Conservation (phyloP, 495 filamentous ascomycete genomes). For the Acidiella bohemica region DNA sequence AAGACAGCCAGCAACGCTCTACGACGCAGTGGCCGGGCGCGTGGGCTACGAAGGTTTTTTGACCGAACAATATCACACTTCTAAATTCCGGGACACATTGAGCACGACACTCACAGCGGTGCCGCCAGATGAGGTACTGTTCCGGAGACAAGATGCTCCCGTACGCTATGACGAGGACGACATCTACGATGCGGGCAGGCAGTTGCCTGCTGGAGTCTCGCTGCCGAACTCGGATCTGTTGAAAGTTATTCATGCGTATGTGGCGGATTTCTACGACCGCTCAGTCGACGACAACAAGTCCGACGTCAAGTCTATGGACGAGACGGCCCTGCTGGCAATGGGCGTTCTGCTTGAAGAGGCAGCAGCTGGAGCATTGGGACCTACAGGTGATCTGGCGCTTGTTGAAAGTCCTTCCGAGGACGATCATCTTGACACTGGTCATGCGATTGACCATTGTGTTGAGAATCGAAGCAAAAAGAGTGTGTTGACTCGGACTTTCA, state of each 20-base stretch:
- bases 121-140: slow-evolving; percentile 64
- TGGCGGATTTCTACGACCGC: slow-evolving; percentile 51
- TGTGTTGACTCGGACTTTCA: too few species aligned
- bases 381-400: slow-evolving; percentile 61
- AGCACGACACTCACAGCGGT: slow-evolving; percentile 40
- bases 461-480: too few species aligned
- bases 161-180: slow-evolving; percentile 54
- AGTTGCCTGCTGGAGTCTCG: slow-evolving; percentile 35
- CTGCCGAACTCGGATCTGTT: slow-evolving; percentile 64
- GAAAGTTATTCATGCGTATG: slow-evolving; percentile 62
- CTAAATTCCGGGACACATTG: slow-evolving; percentile 38
- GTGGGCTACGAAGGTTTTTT: slow-evolving; percentile 19
- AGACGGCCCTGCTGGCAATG: slow-evolving; percentile 68
- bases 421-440: too few species aligned
- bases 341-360: slow-evolving; percentile 75
- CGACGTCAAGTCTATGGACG: slow-evolving; percentile 62
- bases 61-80: slow-evolving; percentile 23
- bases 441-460: too few species aligned
- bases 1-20: slow-evolving; percentile 37
- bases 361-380: slow-evolving; percentile 46
- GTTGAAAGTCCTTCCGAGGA: slow-evolving; percentile 34
- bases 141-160: slow-evolving; percentile 47
- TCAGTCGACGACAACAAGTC: slow-evolving; percentile 25
- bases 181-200: slow-evolving; percentile 50
- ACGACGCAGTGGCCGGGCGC: slow-evolving; percentile 69